Base-by-base conservation (phyloP, 2,329 filamentous ascomycete genomes). In the Colletotrichum filicis region DNA sequence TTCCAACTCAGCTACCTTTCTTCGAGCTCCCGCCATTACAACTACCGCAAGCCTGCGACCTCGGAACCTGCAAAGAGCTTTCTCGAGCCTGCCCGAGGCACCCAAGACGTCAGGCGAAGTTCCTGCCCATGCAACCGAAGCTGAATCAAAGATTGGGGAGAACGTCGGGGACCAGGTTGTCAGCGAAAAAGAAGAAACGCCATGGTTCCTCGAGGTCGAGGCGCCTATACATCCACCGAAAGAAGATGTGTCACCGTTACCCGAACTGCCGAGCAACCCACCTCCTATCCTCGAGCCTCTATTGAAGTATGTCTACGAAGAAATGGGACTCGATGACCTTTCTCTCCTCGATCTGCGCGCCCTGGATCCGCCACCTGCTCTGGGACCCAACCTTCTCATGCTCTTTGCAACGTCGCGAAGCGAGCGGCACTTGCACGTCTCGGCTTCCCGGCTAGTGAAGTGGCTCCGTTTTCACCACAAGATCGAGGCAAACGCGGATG, bases 331-430 rank as follows among this genome's bases (percentile, higher is more conserved):
- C 53, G 95, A 98, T 79, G 90, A 95, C 69, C 86, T 99, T 59
- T 88, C 88, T 1, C 83, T 99, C 6, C 87, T 98, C 60, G 97
- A 99, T 79, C 87, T 99, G 37, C 94, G 97, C 69, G 85, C 90
- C 49, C 87, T 98, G 62, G 94, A 98, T 77, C 95, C 95, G 1
- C 94, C 95, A 0, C 92, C 96, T 0, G 95, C 95, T 0, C 88
- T 99, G 1, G 97, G 97, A 1, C 91, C 94, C 2, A 95, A 96
- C 78, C 88, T 98, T 32, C 88, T 99, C 66, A 98, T 98, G 97
- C 84, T 99, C 35, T 91, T 99, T 75, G 95, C 93, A 53, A 98
- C 95, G 9, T 94, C 96, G 16, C 92, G 97, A 71, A 97, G 94
- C 78, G 94, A 98, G 82, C 95, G 96, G 65, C 97, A 99, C 84